Evolutionary conservation across 2,329 filamentous ascomycete genomes (phyloP).

Genomic region (Nothophaeocryptopus gaeumannii): DNA sequence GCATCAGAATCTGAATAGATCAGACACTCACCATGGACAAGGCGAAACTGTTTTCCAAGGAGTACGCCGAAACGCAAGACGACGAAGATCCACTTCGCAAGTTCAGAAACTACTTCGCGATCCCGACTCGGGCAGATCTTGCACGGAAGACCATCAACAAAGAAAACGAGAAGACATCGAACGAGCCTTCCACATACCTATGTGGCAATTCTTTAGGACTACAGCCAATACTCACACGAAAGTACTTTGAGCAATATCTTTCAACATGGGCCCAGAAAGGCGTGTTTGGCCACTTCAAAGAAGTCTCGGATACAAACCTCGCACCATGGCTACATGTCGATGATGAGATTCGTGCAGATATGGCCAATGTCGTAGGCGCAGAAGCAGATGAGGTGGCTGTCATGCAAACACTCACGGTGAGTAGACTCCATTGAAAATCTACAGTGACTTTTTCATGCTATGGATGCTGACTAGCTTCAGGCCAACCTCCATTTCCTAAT

Average conservation of each 20-base stretch:
- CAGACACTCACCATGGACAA: conserved; percentile 15
- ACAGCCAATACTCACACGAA: conserved; percentile 67
- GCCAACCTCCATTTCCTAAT: conserved; percentile 76
- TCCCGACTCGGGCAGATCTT: conserved; percentile 71
- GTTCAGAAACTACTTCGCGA: conserved; percentile 66
- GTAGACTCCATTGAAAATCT: too few relatives aligned
- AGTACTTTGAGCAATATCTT: conserved; percentile 69
- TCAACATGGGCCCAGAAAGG: conserved; percentile 81
- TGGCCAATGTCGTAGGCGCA: conserved; percentile 73
- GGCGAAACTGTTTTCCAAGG: conserved; percentile 13
- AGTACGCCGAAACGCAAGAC: conserved; percentile 33
- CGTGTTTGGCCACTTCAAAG: conserved; percentile 77
- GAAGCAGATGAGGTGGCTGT: conserved; percentile 71
- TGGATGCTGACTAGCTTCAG: too few relatives aligned
- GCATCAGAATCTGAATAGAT: too few relatives aligned
- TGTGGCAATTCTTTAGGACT: conserved; percentile 87
- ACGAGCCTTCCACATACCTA: conserved; percentile 66
- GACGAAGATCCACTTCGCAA: conserved; percentile 38
- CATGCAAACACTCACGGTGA: conserved; percentile 77
- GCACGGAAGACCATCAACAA: conserved; percentile 57
- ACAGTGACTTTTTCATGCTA: too few relatives aligned
- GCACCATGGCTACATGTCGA: conserved; percentile 76
- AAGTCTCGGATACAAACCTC: conserved; percentile 65
- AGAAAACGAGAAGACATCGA: conserved; percentile 20
- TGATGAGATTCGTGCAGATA: conserved; percentile 67